phyloP scores from a whole-genome alignment of 179 eudicot species.

The Gypsophila paniculata region DNA sequence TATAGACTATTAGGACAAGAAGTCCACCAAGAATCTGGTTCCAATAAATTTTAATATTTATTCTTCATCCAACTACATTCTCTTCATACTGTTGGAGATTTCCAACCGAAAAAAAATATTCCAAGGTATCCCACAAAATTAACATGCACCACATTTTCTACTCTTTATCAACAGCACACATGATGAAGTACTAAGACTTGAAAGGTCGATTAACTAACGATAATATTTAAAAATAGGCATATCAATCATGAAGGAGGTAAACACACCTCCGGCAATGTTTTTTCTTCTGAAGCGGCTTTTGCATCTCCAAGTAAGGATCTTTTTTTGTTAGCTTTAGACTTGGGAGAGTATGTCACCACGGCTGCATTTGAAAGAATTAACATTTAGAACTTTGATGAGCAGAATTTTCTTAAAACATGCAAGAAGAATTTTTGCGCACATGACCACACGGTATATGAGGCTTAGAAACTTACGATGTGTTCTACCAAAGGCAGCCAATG shows the following conservation, averaged over 20 bases:
- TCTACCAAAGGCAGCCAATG: conserved; percentile 79
- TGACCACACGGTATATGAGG: conserved; percentile 1
- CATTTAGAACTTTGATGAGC: neutral
- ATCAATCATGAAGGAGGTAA: conserved; percentile 7
- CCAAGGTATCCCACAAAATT: no score
- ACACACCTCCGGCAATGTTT: conserved; percentile 51
- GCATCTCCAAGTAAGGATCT: conserved; percentile 68
- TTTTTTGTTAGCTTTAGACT: conserved; percentile 74
- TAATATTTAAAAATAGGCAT: neutral
- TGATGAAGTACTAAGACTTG: neutral
- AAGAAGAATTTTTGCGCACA: neutral
- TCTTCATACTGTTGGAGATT: neutral
- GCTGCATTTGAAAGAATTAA: conserved; percentile 42
- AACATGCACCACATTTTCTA: neutral
- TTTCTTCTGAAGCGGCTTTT: conserved; percentile 38
- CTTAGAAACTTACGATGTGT: conserved; percentile 53
- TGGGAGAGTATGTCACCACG: conserved; percentile 68
- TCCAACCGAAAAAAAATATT: no score
- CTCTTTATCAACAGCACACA: neutral
- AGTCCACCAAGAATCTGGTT: no score
- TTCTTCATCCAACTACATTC: neutral
- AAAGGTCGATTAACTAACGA: conserved; percentile 4
- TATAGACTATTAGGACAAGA: neutral
- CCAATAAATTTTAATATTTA: neutral
- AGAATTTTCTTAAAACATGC: neutral